phyloP scores from a whole-genome alignment of 2,329 filamentous ascomycete genomes.

The Aspergillus fijiensis region DNA sequence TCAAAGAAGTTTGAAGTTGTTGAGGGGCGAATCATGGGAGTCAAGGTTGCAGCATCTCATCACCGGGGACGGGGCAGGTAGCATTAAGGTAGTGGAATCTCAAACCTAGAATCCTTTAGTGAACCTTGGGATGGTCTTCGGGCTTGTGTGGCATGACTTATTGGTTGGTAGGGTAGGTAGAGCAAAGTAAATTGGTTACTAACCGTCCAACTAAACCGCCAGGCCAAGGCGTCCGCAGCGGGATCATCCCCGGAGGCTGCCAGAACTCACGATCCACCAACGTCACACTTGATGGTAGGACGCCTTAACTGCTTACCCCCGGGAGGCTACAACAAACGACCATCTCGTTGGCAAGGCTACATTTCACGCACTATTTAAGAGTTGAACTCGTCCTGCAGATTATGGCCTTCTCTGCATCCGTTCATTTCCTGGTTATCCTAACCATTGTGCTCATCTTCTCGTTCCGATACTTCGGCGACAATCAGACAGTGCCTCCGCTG shows the following conservation, averaged over 20 bases:
- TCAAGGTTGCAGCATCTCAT: background rate
- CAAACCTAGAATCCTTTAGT: background rate
- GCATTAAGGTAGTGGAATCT: background rate
- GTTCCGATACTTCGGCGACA: constrained; percentile 15
- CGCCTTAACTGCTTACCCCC: background rate
- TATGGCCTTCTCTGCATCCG: constrained; percentile 12
- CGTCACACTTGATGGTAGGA: background rate
- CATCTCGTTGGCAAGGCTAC: background rate
- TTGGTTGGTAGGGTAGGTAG: background rate
- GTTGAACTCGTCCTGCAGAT: background rate
- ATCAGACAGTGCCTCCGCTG: constrained; percentile 11
- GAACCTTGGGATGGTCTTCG: background rate
- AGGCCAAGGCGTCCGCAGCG: background rate
- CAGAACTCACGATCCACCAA: background rate
- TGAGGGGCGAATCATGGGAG: background rate
- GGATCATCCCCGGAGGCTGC: background rate
- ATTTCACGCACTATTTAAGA: background rate
- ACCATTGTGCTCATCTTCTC: constrained; percentile 11
- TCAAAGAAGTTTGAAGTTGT: background rate
- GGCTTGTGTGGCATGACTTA: background rate
- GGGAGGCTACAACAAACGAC: background rate
- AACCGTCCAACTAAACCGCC: too few species aligned
- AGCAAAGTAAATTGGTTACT: background rate
- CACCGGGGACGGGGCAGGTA: background rate
- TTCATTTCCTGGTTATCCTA: constrained; percentile 9